Base-by-base conservation (phyloP, 2,329 filamentous ascomycete species). In the Trichophyton benhamiae region DNA sequence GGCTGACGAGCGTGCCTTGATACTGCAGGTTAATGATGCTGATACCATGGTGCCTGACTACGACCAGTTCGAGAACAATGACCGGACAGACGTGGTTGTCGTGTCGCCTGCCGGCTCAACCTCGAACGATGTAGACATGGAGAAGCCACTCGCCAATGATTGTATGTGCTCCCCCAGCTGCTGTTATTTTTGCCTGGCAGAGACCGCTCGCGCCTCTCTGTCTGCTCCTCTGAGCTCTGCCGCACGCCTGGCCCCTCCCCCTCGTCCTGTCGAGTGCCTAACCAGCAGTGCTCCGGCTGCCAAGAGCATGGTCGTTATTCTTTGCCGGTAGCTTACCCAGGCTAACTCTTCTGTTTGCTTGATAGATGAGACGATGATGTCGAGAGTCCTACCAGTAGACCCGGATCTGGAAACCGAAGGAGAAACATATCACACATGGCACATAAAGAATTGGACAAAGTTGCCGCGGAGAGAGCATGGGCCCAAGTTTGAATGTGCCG, bases 401-500 rank as follows among this genome's bases (percentile, higher is more conserved):
- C 85, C 90, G 66, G 90, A 96, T 67, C 85, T 91, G 65, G 88
- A 90, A 70, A 86, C 87, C 38, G 81, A 92, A 65, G 86, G 86
- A 60, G 89, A 96, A 72, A 81, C 81, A 46, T 77, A 87, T 67
- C 74, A 88, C 74, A 96, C 90, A 69, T 99, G 94, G 94, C 84
- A 88, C 33, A 89, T 99, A 64, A 82, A 88, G 68, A 82, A 87
- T 64, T 99, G 92, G 91, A 82, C 87, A 66, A 81, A 77, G 42
- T 76, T 95, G 67, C 79, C 81, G 15, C 87, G 89, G 76, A 90
- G 88, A 72, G 87, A 94, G 69, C 91, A 95, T 77, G 90, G 94
- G 1, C 94, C 94, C 2, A 73, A 87, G 62, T 99, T 99, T 73
- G 74, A 94, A 63, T 92, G 89, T 65, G 91, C 86, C 58, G 91